Conservation (phyloP, 164 flowering plant species). For the Vitis cinerea region DNA sequence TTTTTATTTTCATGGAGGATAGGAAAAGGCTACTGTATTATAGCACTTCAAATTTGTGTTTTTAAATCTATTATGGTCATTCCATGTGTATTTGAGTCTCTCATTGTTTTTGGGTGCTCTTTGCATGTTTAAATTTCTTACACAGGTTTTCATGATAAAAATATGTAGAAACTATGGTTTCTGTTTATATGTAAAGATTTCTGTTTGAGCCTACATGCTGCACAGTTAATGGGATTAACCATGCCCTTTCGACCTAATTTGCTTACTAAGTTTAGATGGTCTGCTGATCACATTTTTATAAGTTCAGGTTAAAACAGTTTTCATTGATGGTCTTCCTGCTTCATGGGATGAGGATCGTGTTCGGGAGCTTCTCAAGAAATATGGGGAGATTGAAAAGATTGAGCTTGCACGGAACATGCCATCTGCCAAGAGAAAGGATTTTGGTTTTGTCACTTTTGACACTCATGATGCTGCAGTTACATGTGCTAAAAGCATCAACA, state of each 20-base stretch:
- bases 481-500: slow-evolving; percentile 89
- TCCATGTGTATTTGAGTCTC: too few species aligned
- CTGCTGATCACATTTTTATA: background rate
- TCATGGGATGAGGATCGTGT: slow-evolving; percentile 98
- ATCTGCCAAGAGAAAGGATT: slow-evolving; percentile 92
- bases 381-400: slow-evolving; percentile 81
- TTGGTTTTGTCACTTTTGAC: slow-evolving; percentile 91
- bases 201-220: background rate
- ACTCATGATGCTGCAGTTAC: slow-evolving; percentile 89
- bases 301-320: slow-evolving; percentile 85
- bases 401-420: slow-evolving; percentile 99
- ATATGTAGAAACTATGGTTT: too few species aligned
- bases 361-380: slow-evolving; percentile 61
- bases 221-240: background rate
- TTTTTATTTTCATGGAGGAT: background rate
- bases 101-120: too few species aligned
- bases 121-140: background rate
- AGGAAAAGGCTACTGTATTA: too few species aligned
- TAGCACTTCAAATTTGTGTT: too few species aligned
- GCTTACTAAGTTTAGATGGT: background rate
- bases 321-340: slow-evolving; percentile 85
- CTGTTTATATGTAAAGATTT: too few species aligned
- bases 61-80: too few species aligned
- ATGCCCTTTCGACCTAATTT: background rate
- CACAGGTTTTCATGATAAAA: background rate